Base-by-base conservation (phyloP, 208 protist genomes). In the Trypanosoma avium region DNA sequence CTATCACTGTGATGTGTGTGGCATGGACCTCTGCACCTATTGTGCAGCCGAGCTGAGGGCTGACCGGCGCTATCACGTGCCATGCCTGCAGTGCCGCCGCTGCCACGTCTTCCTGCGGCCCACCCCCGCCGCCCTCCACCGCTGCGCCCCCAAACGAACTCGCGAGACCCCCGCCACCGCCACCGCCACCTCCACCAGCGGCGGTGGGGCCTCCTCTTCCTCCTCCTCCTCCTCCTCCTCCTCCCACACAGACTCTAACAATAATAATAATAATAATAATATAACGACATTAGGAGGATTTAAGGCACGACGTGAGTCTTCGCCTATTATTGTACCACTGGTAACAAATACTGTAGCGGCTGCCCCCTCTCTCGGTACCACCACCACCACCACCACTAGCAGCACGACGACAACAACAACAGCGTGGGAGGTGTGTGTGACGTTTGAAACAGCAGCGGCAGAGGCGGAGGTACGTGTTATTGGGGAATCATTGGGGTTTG, bases 61-160 rank as follows among this genome's bases (percentile, higher is more conserved):
- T 0, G 79, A 92, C 30, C 68, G 75, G 40, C 89, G 89, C 46
- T 90, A 81, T 46, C 86, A 95, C 67, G 68, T 86, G 8, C 89
- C 89, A 10, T 95, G 89, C 49, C 62, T 89, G 75, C 71, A 88
- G 68, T 95, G 89, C 57, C 46, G 59, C 38, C 63, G 60, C n/a
- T 95, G 89, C 52, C 53, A 61, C 4, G 43, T 36, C 2, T 92
- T 74, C 60, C 73, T 89, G 43, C 56, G 60, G 8, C 58, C 67
- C 32, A 45, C 78, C n/a, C 72, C 77, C 9, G 65, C 68, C 15
- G 68, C 70, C 10, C 26, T 84, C 50, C 82, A 90, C 46, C 73
- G 69, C 5, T 89, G 83, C 47, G n/a, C n/a, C n/a, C n/a, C n/a
- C n/a, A n/a, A n/a, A n/a, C n/a, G n/a, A n/a, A n/a, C n/a, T n/a